Evolutionary conservation across 2,329 filamentous ascomycete genomes (phyloP), one percentile per base, ranked within the genome.

Genomic region (Ophioceras dolichostomum): DNA sequence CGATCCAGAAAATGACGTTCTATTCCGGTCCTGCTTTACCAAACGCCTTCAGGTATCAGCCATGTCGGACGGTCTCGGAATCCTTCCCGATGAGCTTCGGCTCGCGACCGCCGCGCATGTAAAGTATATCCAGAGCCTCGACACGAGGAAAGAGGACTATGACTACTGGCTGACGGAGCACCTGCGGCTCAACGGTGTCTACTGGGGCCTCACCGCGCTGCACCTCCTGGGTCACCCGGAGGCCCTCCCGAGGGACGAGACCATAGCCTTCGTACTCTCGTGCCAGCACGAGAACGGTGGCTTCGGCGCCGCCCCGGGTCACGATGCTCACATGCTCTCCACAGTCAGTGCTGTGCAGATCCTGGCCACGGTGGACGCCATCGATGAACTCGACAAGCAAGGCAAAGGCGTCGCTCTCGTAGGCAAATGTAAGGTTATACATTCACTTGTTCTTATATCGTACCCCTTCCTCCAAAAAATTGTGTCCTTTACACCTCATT

Each of bases 151-250:
- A 64, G 87, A 96, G 67, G 85, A 95, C 61, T 79, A 94, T 49
- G 87, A 95, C 59, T 98, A 96, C 65, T 95, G 89, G 83, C 70
- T 96, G 55, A 98, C 91, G 12, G 89, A 98, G 61, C 91, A 98
- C 57, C 70, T 98, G 47, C 86, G 91, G 43, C 73, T 98, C 40
- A 95, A 91, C 56, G 91, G 91, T 32, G 74, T 98, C 34, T 98
- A 98, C 61, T 98, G 91, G 91, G 91, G 91, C 12, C 63, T 98
- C 40, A 91, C 80, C 6, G 82, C 89, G 6, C 72, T 96, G 29
- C 83, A 94, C 64, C 70, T 96, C 20, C 76, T 98, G 41, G 75
- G 79, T 34, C 79, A 73, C 39, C 85, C 88, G 2, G 76, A 93
- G 43, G 86, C 82, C 3, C 73, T 98, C 9, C 82, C 89, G 10